Evolutionary conservation across 2,329 filamentous ascomycete species (phyloP).

Genomic region (Nectriaceae sp.): DNA sequence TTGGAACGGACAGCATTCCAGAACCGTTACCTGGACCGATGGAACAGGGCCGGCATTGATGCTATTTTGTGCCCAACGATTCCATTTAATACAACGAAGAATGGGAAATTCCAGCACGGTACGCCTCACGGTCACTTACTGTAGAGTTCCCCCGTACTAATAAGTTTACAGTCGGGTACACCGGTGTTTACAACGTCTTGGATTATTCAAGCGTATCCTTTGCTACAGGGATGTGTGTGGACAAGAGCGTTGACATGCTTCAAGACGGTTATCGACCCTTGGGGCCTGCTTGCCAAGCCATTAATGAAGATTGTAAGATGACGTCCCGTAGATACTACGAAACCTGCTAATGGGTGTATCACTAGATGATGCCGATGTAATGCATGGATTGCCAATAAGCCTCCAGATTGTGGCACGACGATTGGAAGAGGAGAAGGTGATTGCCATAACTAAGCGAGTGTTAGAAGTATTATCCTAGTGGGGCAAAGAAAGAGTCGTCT

Average conservation of each 20-base stretch:
- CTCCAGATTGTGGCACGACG: conserved; percentile 46
- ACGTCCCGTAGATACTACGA: too few relatives aligned
- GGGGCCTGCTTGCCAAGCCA: conserved; percentile 37
- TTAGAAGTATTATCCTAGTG: conserved; percentile 14
- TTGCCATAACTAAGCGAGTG: conserved; percentile 34
- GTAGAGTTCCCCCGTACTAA: too few relatives aligned
- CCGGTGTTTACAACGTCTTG: conserved; percentile 51
- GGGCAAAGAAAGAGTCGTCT: too few relatives aligned
- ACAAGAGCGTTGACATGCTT: conserved; percentile 40
- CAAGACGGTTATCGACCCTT: conserved; percentile 35
- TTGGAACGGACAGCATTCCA: conserved; percentile 47
- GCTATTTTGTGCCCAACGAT: conserved; percentile 62
- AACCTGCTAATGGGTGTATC: too few relatives aligned
- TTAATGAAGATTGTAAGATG: conserved; percentile 43
- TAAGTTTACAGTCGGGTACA: conserved; percentile 45
- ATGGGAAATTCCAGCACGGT: conserved; percentile 47
- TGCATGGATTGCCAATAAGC: conserved; percentile 46
- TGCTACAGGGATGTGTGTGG: conserved; percentile 42
- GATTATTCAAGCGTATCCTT: conserved; percentile 52
- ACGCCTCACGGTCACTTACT: conserved; percentile 9
- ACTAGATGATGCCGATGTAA: conserved; percentile 40
- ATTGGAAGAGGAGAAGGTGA: conserved; percentile 43
- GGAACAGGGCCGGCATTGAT: conserved; percentile 54
- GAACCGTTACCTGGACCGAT: conserved; percentile 48
- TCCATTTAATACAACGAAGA: conserved; percentile 45